Base-by-base conservation (phyloP, 352 stramenopile species). In the Thraustochytrium striatum region DNA sequence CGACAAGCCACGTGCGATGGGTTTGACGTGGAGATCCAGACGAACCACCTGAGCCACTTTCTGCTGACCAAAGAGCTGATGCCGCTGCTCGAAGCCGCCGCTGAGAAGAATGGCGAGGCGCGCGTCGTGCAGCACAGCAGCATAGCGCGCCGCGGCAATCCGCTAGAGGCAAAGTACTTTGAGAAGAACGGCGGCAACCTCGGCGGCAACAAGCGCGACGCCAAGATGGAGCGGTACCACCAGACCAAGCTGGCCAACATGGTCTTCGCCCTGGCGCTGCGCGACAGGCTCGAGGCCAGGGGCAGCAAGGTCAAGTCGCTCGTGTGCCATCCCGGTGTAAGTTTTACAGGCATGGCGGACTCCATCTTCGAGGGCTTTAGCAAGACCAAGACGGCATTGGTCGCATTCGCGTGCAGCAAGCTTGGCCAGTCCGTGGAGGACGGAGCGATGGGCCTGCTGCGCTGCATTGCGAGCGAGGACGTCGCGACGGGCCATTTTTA, bases 191-290 rank as follows among this genome's bases (percentile, higher is more conserved):
- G 78, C 52, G 85, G 84, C 21, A 83, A 83, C 57, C 61, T 89
- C 13, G 87, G 87, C 39, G 86, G 86, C 44, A 78, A 89, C 47
- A 38, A 57, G 21, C 70, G 78, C 33, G 82, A 65, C 25, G 82
- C 32, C 9, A 62, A 72, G 19, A 87, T 57, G 61, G 44, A 78
- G 50, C 61, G 86, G 0, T 80, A 80, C 58, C 55, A 80, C 1
- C 70, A 80, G 47, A 80, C 38, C 70, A 80, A 80, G 84, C 85
- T 98, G 38, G 88, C 87, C 65, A 98, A 97, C 82, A 90, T 97
- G 72, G 84, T 97, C 5, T 98, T 98, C 81, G 89, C 92, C 2
- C 88, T 92, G 80, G 94, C 97, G 82, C 82, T 98, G 2, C 87
- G 96, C 75, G 86, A 89, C 33, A 88, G 90, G 21, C 84, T 95